Evolutionary conservation across 2,329 filamentous ascomycete species (phyloP).

Genomic region (Trichoderma semiorbis): DNA sequence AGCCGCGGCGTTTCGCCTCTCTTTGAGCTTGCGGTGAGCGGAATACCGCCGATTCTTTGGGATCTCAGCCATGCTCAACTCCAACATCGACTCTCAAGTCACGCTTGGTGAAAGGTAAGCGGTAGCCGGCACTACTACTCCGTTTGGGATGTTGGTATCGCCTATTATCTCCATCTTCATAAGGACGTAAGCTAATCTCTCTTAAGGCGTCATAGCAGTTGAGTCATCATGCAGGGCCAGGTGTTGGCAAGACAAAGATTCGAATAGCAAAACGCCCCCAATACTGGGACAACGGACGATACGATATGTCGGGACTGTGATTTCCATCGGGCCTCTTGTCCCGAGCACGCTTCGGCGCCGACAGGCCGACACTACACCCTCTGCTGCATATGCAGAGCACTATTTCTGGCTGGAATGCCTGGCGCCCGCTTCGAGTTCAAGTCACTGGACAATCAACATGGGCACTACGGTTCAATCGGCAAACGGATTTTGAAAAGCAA

Average conservation of each 20-base stretch:
- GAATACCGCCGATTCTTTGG: background rate
- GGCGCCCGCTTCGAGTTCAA: background rate
- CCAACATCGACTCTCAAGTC: background rate
- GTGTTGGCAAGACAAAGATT: background rate
- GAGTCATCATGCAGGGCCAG: background rate
- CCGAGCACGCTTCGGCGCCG: background rate
- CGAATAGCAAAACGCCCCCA: background rate
- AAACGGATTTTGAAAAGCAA: background rate
- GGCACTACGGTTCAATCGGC: background rate
- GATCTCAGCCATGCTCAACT: background rate
- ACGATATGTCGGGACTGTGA: background rate
- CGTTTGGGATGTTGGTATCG: background rate
- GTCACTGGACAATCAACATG: background rate
- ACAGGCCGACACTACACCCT: background rate
- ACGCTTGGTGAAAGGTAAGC: background rate
- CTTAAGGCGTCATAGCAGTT: background rate
- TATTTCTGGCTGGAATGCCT: background rate
- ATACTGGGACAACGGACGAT: background rate
- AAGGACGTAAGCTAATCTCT: background rate
- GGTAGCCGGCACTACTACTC: background rate
- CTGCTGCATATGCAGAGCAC: background rate
- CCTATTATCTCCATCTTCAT: background rate
- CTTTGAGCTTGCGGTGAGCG: background rate
- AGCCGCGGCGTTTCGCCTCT: background rate
- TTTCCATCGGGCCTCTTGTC: background rate